phyloP scores from a whole-genome alignment of 495 filamentous ascomycete species.

The Penicillium maclennaniae region DNA sequence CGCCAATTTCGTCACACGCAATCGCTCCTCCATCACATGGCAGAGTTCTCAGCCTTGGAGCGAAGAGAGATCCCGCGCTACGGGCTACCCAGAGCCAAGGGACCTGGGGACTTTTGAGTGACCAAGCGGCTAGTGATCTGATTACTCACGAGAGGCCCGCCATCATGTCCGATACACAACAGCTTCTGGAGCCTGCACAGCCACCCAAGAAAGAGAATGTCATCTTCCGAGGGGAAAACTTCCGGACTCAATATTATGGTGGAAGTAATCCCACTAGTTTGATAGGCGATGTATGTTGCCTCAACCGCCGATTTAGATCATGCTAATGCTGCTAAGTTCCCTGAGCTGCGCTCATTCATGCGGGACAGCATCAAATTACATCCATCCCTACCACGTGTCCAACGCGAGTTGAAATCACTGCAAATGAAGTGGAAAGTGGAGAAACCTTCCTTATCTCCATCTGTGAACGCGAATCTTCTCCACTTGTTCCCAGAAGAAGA shows the following conservation, averaged over 20 bases:
- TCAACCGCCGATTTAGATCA: too few relatives aligned
- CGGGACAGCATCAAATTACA: constrained; percentile 34
- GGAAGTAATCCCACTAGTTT: constrained; percentile 34
- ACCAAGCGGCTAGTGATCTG: background rate
- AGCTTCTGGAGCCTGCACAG: background rate
- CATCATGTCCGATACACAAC: constrained; percentile 4
- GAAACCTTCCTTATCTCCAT: constrained; percentile 11
- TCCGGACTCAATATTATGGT: constrained; percentile 44
- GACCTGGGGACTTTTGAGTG: background rate
- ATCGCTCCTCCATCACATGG: too few relatives aligned
- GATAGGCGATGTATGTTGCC: constrained; percentile 31
- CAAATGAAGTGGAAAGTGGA: constrained; percentile 27
- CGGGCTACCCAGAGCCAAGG: background rate
- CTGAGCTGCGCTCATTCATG: constrained; percentile 37
- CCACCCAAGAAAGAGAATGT: constrained; percentile 18
- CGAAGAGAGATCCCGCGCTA: too few relatives aligned
- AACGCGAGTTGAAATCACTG: constrained; percentile 29
- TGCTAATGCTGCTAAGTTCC: constrained; percentile 24
- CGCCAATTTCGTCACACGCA: too few relatives aligned
- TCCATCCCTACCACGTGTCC: constrained; percentile 22
- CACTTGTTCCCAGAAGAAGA: constrained; percentile 34
- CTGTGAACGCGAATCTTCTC: constrained; percentile 18
- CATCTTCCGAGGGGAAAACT: constrained; percentile 39
- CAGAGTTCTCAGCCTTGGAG: too few relatives aligned
- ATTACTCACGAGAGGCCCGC: constrained; percentile 9